These are phyloP conservation scores for Serendipita vermifera DNA, from an alignment of 768 basidiomycete species.

Conservation along the genomic window DNA sequence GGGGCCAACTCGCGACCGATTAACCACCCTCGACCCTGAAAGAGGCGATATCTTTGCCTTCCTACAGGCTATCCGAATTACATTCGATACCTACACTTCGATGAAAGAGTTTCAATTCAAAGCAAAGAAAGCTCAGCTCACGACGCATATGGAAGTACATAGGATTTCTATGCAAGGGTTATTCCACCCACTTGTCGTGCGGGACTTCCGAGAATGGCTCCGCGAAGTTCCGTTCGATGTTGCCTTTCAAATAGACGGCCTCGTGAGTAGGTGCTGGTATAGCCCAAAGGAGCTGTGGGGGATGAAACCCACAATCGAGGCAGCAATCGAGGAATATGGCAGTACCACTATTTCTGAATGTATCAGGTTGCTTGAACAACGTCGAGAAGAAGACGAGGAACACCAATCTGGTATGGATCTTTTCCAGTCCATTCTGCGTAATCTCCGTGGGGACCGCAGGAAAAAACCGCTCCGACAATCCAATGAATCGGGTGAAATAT, in stretches of 20 bases:
- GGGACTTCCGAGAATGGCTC: neutral
- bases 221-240: neutral
- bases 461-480: neutral
- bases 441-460: neutral
- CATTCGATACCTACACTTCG: neutral
- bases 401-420: too few species aligned
- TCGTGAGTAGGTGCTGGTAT: neutral
- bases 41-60: neutral
- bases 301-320: neutral
- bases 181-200: neutral
- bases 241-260: conserved; percentile 5
- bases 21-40: neutral
- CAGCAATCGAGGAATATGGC: neutral
- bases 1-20: neutral
- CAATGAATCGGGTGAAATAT: conserved; percentile 24
- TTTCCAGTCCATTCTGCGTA: too few species aligned
- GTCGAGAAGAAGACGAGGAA: neutral
- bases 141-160: neutral
- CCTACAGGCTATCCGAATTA: neutral
- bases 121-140: neutral
- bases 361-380: neutral
- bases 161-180: neutral
- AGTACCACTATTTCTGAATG: neutral
- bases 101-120: neutral
- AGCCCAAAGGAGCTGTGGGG: neutral